Evolutionary conservation across 1,284 basidiomycete species (phyloP), one percentile per base, ranked within the genome.

Genomic region (Mycosarcoma mackinlayi): DNA sequence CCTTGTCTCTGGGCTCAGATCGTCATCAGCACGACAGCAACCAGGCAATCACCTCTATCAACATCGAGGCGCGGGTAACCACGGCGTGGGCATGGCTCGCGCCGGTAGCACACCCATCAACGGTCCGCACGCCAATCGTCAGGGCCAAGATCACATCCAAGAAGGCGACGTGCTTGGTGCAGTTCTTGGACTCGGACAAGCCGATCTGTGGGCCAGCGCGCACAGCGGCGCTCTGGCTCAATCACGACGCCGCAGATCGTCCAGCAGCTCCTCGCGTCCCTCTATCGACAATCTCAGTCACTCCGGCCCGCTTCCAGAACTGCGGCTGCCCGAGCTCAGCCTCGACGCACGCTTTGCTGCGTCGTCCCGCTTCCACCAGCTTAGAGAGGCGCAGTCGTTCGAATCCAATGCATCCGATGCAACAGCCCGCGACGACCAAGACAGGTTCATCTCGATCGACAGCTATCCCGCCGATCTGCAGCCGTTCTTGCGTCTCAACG

Each of bases 121-220:
- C 10, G 69, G 69, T 23, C 38, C 56, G 5, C 33, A 67, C 30
- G 65, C 70, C 30, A 60, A 57, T 19, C 64, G 65, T 11, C 34
- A 48, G 14, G 42, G 37, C 7, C 24, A 46, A 10, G 59, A 60
- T 21, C 35, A 69, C 25, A 63, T 79, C 21, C 51, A 76, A 23
- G 66, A 73, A 23, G 77, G 77, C 18, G 77, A 79, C 27, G 76
- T 79, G 19, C 64, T 79, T 11, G 76, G 77, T 6, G 77, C 77
- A 18, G 64, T 79, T 13, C 67, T 79, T n/a, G 75, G 73, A n/a
- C 57, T 78, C 16, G 46, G 70, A 13, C 53, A 73, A 35, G 52
- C 49, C 10, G 70, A 71, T 21, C 21, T 62, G 13, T 61, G 62
- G 68, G 27, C 57, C 14, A 59, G 48, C 24, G 24, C 42, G 21